phyloP scores from a whole-genome alignment of 2,329 filamentous ascomycete genomes.

The Monosporascus sp. region DNA sequence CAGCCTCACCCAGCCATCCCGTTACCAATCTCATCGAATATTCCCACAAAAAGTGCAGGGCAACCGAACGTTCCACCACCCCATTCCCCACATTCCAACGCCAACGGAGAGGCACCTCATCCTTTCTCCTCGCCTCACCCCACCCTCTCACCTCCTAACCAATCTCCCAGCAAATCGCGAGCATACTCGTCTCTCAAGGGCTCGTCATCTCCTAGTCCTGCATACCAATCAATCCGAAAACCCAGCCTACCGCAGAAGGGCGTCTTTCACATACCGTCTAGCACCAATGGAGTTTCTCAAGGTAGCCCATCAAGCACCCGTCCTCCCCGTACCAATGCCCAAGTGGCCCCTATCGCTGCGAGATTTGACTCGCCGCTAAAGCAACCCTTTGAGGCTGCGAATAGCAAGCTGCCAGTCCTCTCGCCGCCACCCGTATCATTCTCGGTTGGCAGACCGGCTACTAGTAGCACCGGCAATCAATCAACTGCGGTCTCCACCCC shows the following conservation, averaged over 20 bases:
- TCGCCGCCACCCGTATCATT: conserved; percentile 20
- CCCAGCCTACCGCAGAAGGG: conserved; percentile 23
- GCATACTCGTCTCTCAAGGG: conserved; percentile 33
- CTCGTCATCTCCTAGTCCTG: conserved; percentile 22
- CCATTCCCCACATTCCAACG: conserved; percentile 23
- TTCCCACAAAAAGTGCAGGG: conserved; percentile 22
- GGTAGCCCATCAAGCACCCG: conserved; percentile 11
- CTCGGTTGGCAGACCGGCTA: conserved; percentile 17
- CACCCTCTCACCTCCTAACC: conserved; percentile 33
- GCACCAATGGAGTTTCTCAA: conserved; percentile 14
- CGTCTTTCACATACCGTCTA: conserved; percentile 24
- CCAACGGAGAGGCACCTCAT: conserved; percentile 23
- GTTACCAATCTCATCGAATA: conserved; percentile 12
- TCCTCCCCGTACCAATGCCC: conserved; percentile 15
- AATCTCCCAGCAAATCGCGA: conserved; percentile 34
- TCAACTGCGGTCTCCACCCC: conserved; percentile 24
- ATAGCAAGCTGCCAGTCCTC: conserved; percentile 15
- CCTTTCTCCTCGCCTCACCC: conserved; percentile 40
- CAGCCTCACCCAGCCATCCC: conserved; percentile 13
- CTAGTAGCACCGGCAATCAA: conserved; percentile 10
- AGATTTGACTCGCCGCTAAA: conserved; percentile 23
- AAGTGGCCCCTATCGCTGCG: conserved; percentile 13
- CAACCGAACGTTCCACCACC: conserved; percentile 20
- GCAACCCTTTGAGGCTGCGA: conserved; percentile 17
- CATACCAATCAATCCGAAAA: conserved; percentile 11